Conservation (phyloP, 176 grass and related monocot genomes). For the Eremochloa ophiuroides region DNA sequence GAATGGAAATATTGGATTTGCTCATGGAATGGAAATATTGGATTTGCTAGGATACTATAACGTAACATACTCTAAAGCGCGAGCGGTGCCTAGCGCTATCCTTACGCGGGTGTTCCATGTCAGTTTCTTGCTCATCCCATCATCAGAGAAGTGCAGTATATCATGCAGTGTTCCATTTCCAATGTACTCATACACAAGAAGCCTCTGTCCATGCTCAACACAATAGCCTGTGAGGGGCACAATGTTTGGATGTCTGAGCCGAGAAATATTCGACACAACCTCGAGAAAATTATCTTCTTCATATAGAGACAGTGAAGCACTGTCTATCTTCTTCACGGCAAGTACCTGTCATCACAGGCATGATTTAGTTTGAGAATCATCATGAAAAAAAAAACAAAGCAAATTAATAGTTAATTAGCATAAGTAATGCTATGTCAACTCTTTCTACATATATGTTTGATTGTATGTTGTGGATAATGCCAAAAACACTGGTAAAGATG, state of each 20-base stretch:
- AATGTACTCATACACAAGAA: constrained; percentile 76
- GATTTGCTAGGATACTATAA: not conserved
- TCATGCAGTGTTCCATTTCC: constrained; percentile 77
- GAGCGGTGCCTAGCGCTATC: constrained; percentile 70
- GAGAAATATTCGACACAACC: constrained; percentile 75
- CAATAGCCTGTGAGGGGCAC: constrained; percentile 75
- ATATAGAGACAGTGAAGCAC: constrained; percentile 73
- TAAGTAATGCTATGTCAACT: not conserved
- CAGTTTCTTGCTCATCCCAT: constrained; percentile 60
- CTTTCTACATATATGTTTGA: not conserved
- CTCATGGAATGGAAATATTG: too few relatives aligned
- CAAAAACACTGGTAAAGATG: not conserved
- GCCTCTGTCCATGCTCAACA: constrained; percentile 74
- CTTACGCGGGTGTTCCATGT: constrained; percentile 77
- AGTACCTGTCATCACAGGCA: constrained; percentile 44
- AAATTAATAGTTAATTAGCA: not conserved
- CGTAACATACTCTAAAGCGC: constrained; percentile 80
- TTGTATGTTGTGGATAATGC: not conserved
- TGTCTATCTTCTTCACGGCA: constrained; percentile 91
- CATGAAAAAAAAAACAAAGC: not conserved
- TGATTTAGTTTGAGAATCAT: constrained; percentile 11
- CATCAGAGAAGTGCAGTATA: constrained; percentile 64
- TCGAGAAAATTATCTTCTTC: constrained; percentile 93
- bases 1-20: not conserved
- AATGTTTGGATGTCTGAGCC: constrained; percentile 82